A percentile compares a stretch with the other conserved stretches of the same genome.
Conservation (phyloP, 2,329 filamentous ascomycete genomes). For the Tolypocladium cylindrosporum region DNA sequence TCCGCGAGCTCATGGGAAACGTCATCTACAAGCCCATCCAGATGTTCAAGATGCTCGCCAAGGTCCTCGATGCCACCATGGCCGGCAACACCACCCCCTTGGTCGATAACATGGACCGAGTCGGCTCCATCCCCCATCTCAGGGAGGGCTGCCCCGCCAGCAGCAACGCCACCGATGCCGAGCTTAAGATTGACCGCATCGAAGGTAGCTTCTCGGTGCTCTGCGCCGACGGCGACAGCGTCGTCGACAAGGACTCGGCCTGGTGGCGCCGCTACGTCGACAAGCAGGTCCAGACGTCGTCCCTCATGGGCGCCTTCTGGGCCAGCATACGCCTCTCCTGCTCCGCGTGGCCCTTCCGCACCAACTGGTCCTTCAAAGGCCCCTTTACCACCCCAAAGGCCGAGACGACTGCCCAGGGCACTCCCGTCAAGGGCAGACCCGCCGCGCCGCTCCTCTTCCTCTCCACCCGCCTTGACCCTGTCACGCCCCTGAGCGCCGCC, state of each 20-base stretch:
- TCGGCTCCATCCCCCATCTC: constrained; percentile 9
- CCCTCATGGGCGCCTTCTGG: constrained; percentile 22
- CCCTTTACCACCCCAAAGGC: constrained; percentile 19
- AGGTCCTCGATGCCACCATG: constrained; percentile 10
- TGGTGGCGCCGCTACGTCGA: constrained; percentile 20
- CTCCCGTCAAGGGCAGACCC: constrained; percentile 17
- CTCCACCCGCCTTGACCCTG: constrained; percentile 31
- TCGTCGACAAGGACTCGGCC: constrained; percentile 8
- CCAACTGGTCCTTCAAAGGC: constrained; percentile 29
- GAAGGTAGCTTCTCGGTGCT: constrained; percentile 11
- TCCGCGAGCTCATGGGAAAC: constrained; percentile 14
- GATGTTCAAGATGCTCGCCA: constrained; percentile 5
- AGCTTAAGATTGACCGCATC: not conserved
- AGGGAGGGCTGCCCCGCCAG: constrained; percentile 9
- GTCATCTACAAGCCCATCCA: constrained; percentile 20
- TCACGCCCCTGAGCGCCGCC: constrained; percentile 31
- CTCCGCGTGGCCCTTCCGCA: constrained; percentile 23
- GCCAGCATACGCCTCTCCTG: constrained; percentile 27
- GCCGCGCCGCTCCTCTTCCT: constrained; percentile 33
- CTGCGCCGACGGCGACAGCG: constrained; percentile 24
- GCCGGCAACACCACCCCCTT: constrained; percentile 7
- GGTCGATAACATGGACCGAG: not conserved
- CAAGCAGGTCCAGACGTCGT: constrained; percentile 15
- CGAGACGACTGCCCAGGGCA: constrained; percentile 8
- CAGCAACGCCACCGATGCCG: constrained; percentile 12